A percentile compares a stretch with the other conserved stretches of the same genome.
Evolutionary conservation across 805 yeast genomes (phyloP).

Genomic region (Nakazawaea ambrosiae): DNA sequence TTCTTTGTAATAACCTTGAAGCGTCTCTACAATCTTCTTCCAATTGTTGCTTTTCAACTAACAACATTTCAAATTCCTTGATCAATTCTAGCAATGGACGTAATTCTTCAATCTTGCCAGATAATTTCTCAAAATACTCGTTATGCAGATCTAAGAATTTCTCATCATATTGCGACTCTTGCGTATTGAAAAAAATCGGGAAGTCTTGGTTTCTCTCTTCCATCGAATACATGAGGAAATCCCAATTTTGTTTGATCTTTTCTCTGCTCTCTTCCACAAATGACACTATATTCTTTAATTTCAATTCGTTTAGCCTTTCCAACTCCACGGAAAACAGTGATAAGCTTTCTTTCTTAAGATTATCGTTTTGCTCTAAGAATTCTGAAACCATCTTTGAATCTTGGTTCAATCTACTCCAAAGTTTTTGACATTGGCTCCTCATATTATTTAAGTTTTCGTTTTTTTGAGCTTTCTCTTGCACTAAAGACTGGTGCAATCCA

Average conservation of each 20-base stretch:
- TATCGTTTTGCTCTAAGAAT: constrained; percentile 35
- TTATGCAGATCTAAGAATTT: constrained; percentile 57
- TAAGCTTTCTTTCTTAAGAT: constrained; percentile 41
- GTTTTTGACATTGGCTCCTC: constrained; percentile 25
- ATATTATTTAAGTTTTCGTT: constrained; percentile 28
- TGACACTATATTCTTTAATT: constrained; percentile 57
- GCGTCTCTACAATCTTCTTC: constrained; percentile 74
- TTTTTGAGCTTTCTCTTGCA: constrained; percentile 27
- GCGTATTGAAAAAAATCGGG: constrained; percentile 28
- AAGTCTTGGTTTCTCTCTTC: constrained; percentile 43
- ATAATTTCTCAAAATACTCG: constrained; percentile 45
- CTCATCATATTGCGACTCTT: constrained; percentile 43
- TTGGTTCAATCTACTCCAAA: constrained; percentile 40
- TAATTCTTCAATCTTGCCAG: constrained; percentile 40
- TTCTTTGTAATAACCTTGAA: constrained; percentile 64
- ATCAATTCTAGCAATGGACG: constrained; percentile 52
- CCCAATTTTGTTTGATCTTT: constrained; percentile 59
- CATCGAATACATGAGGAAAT: constrained; percentile 47
- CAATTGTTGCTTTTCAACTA: constrained; percentile 54
- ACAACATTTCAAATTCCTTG: constrained; percentile 44
- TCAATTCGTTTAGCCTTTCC: constrained; percentile 47
- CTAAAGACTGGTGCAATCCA: constrained; percentile 16
- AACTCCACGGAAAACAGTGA: constrained; percentile 48
- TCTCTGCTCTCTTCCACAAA: constrained; percentile 58
- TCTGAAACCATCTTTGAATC: constrained; percentile 23